A percentile compares a stretch with the other conserved stretches of the same genome.
phyloP scores from a whole-genome alignment of 2,329 filamentous ascomycete genomes.

The Colletotrichum brevisporum region DNA sequence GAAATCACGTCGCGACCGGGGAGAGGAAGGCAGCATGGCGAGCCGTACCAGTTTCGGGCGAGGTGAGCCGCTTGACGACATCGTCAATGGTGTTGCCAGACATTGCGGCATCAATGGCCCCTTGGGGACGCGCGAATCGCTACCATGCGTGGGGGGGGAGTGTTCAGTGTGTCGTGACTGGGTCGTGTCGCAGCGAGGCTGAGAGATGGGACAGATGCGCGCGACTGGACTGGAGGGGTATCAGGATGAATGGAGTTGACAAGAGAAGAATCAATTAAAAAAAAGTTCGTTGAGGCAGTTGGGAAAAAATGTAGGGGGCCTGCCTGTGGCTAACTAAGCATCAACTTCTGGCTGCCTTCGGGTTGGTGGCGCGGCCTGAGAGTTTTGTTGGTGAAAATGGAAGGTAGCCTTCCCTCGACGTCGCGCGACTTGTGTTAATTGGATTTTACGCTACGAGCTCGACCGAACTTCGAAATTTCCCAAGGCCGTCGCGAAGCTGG shows the following conservation, averaged over 20 bases:
- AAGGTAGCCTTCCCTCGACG: slow-evolving; percentile 21
- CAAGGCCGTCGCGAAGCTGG: slow-evolving; percentile 53
- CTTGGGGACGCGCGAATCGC: slow-evolving; percentile 50
- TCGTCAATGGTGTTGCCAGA: slow-evolving; percentile 73
- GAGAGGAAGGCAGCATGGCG: neutral
- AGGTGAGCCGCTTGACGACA: slow-evolving; percentile 72
- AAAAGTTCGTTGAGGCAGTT: neutral
- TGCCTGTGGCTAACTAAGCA: slow-evolving; percentile 11
- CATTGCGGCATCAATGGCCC: slow-evolving; percentile 69
- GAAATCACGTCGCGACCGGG: slow-evolving; percentile 6
- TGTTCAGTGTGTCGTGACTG: slow-evolving; percentile 40
- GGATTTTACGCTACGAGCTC: slow-evolving; percentile 31
- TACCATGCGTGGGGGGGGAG: slow-evolving; percentile 52
- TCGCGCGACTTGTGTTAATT: slow-evolving; percentile 36
- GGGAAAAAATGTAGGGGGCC: neutral
- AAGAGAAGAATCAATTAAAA: slow-evolving; percentile 14
- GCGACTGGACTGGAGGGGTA: slow-evolving; percentile 34
- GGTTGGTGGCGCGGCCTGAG: neutral
- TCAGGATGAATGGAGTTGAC: slow-evolving; percentile 14
- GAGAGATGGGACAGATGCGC: slow-evolving; percentile 19
- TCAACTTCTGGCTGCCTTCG: slow-evolving; percentile 2
- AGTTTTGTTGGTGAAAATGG: neutral
- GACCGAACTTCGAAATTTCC: slow-evolving; percentile 56
- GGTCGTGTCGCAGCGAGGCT: slow-evolving; percentile 37
- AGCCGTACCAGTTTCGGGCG: slow-evolving; percentile 68